These are phyloP conservation scores for Erodium chrysanthum DNA, from an alignment of 441 rosid species.

Conservation along the genomic window DNA sequence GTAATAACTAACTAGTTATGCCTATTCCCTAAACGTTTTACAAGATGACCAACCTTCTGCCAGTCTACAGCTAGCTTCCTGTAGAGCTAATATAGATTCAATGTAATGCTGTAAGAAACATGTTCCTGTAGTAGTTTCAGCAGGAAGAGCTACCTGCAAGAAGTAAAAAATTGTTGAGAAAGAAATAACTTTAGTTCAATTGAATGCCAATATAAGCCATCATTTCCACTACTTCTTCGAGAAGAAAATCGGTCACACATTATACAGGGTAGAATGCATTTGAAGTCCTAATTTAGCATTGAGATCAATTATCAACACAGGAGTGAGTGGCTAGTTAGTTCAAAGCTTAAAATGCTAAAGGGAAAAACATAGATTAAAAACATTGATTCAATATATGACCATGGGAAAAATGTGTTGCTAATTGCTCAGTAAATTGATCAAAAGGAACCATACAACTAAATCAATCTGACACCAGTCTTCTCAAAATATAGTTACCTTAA, in stretches of 20 bases:
- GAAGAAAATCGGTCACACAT: not conserved
- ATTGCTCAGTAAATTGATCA: not conserved
- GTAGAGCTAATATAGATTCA: slow-evolving; percentile 77
- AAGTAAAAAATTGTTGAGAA: slow-evolving; percentile 6
- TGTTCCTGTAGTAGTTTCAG: slow-evolving; percentile 75
- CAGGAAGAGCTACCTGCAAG: slow-evolving; percentile 84
- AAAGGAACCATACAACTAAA: not conserved
- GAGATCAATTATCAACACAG: not conserved
- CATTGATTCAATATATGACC: too few relatives aligned
- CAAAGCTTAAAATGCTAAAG: not conserved
- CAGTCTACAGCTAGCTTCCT: slow-evolving; percentile 54
- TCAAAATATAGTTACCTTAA: slow-evolving; percentile 48
- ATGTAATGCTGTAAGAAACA: slow-evolving; percentile 79
- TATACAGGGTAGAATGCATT: not conserved
- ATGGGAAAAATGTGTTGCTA: too few relatives aligned
- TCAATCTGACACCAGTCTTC: not conserved
- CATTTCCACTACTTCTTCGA: too few relatives aligned
- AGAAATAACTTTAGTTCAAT: slow-evolving; percentile 12
- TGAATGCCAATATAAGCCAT: not conserved
- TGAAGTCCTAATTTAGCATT: not conserved
- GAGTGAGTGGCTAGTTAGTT: not conserved
- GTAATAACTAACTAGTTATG: not conserved
- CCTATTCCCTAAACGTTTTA: not conserved
- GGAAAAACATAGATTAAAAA: not conserved
- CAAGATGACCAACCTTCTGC: slow-evolving; percentile 46